These are phyloP conservation scores for Talaromyces funiculosus DNA, from an alignment of 2,329 filamentous ascomycete species.

Conservation along the genomic window DNA sequence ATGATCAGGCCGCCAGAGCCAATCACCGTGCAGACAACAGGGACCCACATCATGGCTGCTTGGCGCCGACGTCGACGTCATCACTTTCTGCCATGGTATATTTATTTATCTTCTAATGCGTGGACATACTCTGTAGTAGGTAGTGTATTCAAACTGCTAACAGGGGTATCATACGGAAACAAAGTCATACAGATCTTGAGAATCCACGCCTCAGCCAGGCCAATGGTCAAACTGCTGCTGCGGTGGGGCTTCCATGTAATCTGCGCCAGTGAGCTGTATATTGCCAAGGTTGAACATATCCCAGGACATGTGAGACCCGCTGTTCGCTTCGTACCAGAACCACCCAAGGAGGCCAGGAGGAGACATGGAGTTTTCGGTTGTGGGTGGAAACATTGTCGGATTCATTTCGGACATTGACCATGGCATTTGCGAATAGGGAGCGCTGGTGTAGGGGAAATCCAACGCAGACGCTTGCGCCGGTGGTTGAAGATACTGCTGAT, in stretches of 20 bases:
- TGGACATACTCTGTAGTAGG: too few relatives aligned
- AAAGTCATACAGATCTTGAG: too few relatives aligned
- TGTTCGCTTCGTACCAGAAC: constrained; percentile 7
- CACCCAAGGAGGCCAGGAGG: constrained; percentile 10
- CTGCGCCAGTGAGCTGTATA: constrained; percentile 2
- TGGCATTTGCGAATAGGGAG: constrained; percentile 3
- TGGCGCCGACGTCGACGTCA: background rate
- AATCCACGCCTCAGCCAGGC: background rate
- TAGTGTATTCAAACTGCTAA: background rate
- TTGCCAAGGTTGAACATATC: constrained; percentile 11
- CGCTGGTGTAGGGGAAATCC: background rate
- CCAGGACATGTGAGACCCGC: constrained; percentile 8
- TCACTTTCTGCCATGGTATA: background rate
- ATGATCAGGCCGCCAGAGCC: background rate
- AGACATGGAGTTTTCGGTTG: background rate
- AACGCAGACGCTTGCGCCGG: background rate
- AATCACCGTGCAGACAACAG: background rate
- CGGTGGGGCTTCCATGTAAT: constrained; percentile 7
- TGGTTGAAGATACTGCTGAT: background rate
- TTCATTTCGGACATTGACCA: constrained; percentile 1
- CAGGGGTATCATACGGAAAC: too few relatives aligned
- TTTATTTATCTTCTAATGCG: too few relatives aligned
- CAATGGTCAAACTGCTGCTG: constrained; percentile 7
- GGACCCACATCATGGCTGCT: background rate
- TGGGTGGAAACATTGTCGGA: background rate